Evolutionary conservation across 2,329 filamentous ascomycete species (phyloP).

Genomic region (Trichoderma sp.): DNA sequence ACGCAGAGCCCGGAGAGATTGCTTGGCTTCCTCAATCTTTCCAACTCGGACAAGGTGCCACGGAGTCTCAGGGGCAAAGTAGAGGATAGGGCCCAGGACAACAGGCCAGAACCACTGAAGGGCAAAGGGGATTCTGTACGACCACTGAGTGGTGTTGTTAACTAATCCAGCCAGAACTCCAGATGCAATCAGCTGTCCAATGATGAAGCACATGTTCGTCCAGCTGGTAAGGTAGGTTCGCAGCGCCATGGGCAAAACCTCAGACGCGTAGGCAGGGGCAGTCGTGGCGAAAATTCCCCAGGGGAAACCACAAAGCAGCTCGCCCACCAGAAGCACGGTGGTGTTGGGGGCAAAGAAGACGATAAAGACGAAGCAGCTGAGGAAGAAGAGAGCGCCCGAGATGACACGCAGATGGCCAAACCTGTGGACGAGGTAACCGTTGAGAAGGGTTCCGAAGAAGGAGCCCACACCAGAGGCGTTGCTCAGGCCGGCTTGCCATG

Average conservation of each 20-base stretch:
- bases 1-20: constrained; percentile 33
- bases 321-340: constrained; percentile 39
- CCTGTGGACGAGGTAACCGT: constrained; percentile 44
- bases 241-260: constrained; percentile 38
- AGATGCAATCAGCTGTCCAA: constrained; percentile 45
- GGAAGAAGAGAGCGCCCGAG: constrained; percentile 18
- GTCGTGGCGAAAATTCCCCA: constrained; percentile 47
- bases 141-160: constrained; percentile 38
- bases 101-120: constrained; percentile 50
- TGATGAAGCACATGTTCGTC: constrained; percentile 47
- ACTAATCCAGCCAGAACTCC: constrained; percentile 29
- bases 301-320: constrained; percentile 46
- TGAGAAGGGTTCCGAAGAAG: constrained; percentile 47
- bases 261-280: constrained; percentile 46
- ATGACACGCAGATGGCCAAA: constrained; percentile 38
- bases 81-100: constrained; percentile 38
- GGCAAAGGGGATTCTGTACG: constrained; percentile 47
- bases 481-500: constrained; percentile 50
- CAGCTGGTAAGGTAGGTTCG: constrained; percentile 45
- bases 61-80: constrained; percentile 46
- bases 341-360: constrained; percentile 44
- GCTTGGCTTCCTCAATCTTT: constrained; percentile 33
- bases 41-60: constrained; percentile 42
- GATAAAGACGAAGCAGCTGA: constrained; percentile 45
- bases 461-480: constrained; percentile 45